Base-by-base conservation (phyloP, 2,329 filamentous ascomycete genomes). In the Talaromyces funiculosus region DNA sequence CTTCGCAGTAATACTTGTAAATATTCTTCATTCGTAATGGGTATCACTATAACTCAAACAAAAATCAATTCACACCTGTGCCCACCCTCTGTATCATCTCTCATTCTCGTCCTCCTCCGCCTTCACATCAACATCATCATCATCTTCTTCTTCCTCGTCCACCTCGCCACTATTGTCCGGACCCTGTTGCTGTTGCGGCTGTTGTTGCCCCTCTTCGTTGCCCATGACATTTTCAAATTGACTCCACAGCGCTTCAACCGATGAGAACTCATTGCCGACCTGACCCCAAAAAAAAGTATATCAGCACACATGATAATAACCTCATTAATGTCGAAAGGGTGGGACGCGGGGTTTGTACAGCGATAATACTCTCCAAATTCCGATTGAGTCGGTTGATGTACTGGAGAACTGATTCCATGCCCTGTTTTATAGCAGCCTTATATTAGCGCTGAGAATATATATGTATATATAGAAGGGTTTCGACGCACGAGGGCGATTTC, bases 181-280 rank as follows among this genome's bases (percentile, higher is more conserved):
- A 59, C 64, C 65, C n/a, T 67, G 64, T 24, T 63, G 54, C 51
- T 69, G 67, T 31, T 66, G 68, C 20, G 73, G 69, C 26, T 63
- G 63, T 55, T 61, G 53, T 65, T 64, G 37, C 69, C 68, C 61
- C 67, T 68, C 69, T 29, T 72, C 68, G 88, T 90, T 8, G 31
- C 85, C 90, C 92, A 97, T 97, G 67, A 97, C 92, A 66, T 88
- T 90, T 78, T 99, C 94, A 71, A 99, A 97, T 70, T 96, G 91
- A 40, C 90, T 95, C 94, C 94, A 99, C 16, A 99, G 82, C 31
- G 91, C 92, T 75, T 99, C 94, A 45, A 99, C 94, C 3, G 91
- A 92, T n/a, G 90, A 88, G 77, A 99, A 97, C 71, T 99, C 94
- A 75, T 96, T 96, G 38, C 94, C 94, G 57, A 99, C 87, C 87